Conservation (phyloP, 2,329 filamentous ascomycete genomes). For the Parascedosporium putredinis region DNA sequence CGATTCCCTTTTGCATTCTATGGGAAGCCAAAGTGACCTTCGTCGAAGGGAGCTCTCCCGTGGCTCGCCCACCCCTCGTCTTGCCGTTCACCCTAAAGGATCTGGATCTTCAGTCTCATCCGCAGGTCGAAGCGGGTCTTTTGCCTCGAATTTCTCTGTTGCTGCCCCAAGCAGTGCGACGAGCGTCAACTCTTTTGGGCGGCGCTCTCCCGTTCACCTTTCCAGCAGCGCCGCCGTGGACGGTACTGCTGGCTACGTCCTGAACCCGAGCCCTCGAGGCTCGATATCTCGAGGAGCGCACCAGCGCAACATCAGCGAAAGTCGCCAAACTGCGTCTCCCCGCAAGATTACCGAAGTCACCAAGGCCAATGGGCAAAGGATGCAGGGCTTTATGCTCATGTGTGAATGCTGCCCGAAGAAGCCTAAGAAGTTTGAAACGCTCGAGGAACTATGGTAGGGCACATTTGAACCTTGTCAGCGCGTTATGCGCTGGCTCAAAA, state of each 20-base stretch:
- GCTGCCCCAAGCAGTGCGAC: conserved; percentile 28
- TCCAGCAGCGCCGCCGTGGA: conserved; percentile 38
- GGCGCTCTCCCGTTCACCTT: conserved; percentile 33
- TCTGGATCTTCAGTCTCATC: conserved; percentile 35
- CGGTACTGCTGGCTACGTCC: conserved; percentile 17
- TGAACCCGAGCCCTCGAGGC: conserved; percentile 38
- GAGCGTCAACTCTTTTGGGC: conserved; percentile 33
- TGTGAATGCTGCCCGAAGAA: conserved; percentile 97
- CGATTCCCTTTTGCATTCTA: conserved; percentile 29
- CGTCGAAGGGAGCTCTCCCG: conserved; percentile 35
- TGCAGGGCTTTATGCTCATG: conserved; percentile 45
- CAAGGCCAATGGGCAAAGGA: conserved; percentile 35
- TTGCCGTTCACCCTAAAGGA: conserved; percentile 34
- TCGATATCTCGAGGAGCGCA: conserved; percentile 34
- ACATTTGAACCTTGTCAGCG: not conserved
- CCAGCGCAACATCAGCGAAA: conserved; percentile 34
- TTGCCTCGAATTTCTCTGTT: conserved; percentile 34
- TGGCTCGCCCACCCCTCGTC: conserved; percentile 41
- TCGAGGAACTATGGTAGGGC: conserved; percentile 72
- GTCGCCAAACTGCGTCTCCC: conserved; percentile 32
- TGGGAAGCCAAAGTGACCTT: conserved; percentile 30
- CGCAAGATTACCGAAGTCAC: conserved; percentile 41
- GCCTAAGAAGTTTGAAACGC: conserved; percentile 84
- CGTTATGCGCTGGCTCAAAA: not conserved
- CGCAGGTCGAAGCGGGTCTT: conserved; percentile 35